phyloP scores from a whole-genome alignment of 768 basidiomycete genomes.

The Jaapia argillacea region DNA sequence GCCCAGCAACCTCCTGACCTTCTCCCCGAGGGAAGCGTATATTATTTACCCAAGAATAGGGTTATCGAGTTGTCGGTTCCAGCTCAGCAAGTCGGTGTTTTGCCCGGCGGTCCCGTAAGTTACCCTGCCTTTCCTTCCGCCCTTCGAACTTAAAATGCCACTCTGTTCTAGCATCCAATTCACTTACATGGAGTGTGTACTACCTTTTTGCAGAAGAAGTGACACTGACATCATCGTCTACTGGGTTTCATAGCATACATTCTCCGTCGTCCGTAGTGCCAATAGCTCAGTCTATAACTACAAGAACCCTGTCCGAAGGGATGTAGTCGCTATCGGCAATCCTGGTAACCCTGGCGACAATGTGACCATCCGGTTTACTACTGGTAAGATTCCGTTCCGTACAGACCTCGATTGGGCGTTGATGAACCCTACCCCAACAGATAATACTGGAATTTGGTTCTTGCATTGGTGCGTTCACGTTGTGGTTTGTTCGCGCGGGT shows the following conservation, averaged over 20 bases:
- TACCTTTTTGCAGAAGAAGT: not conserved
- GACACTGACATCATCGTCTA: constrained; percentile 1
- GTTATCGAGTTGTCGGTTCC: constrained; percentile 37
- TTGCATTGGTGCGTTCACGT: constrained; percentile 3
- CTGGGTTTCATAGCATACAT: no score
- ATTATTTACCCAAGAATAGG: constrained; percentile 33
- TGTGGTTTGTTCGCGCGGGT: not conserved
- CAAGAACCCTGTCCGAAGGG: constrained; percentile 25
- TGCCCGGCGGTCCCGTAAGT: not conserved
- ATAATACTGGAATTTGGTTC: constrained; percentile 7
- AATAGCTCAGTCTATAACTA: constrained; percentile 23
- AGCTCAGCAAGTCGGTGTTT: not conserved
- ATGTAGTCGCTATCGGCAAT: constrained; percentile 16
- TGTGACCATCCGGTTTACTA: constrained; percentile 15
- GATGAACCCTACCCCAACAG: no score
- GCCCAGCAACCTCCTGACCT: constrained; percentile 34
- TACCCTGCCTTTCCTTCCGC: not conserved
- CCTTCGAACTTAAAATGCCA: not conserved
- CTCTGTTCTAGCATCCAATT: constrained; percentile 18
- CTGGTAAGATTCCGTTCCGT: no score
- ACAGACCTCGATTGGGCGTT: no score
- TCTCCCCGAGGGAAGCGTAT: constrained; percentile 38
- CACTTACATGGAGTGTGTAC: constrained; percentile 29
- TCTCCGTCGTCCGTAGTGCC: constrained; percentile 26
- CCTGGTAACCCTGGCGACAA: constrained; percentile 5